Percentiles rank a stretch among this genome's conserved stretches.
phyloP scores from a whole-genome alignment of 371 early-diverging fungal genomes.

The Mortierella sp. region DNA sequence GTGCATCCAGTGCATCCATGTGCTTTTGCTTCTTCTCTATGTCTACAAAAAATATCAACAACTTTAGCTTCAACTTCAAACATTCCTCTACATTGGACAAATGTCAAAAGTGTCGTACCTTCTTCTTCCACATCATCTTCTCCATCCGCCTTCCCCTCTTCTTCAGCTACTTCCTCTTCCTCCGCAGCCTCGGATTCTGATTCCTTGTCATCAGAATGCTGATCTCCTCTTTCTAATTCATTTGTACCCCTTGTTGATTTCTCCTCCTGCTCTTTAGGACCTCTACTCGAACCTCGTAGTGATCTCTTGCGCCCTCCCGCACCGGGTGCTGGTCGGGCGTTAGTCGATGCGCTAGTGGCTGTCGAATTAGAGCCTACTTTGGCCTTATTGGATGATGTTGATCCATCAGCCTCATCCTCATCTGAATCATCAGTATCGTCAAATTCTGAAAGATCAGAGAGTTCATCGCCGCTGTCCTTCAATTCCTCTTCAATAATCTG shows the following conservation, averaged over 20 bases:
- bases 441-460: slow-evolving; percentile 53
- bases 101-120: background rate
- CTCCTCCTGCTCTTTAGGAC: slow-evolving; percentile 23
- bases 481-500: slow-evolving; percentile 46
- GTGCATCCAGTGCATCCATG: slow-evolving; percentile 61
- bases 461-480: slow-evolving; percentile 55
- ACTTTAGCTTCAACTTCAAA: background rate
- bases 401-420: slow-evolving; percentile 20
- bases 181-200: slow-evolving; percentile 35
- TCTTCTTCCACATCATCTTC: slow-evolving; percentile 31
- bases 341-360: background rate
- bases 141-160: slow-evolving; percentile 14
- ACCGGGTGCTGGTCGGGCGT: slow-evolving; percentile 8
- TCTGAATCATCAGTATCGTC: slow-evolving; percentile 54
- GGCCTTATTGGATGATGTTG: slow-evolving; percentile 10
- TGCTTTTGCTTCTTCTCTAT: slow-evolving; percentile 49
- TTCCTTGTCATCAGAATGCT: slow-evolving; percentile 27
- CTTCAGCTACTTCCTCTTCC: slow-evolving; percentile 22
- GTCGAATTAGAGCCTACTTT: slow-evolving; percentile 22
- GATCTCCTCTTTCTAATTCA: slow-evolving; percentile 14
- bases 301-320: slow-evolving; percentile 26
- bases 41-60: slow-evolving; percentile 15
- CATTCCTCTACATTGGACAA: background rate
- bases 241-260: slow-evolving; percentile 8
- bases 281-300: slow-evolving; percentile 27